phyloP scores from a whole-genome alignment of 2,329 filamentous ascomycete species.

The Penicillium hesseltinei region DNA sequence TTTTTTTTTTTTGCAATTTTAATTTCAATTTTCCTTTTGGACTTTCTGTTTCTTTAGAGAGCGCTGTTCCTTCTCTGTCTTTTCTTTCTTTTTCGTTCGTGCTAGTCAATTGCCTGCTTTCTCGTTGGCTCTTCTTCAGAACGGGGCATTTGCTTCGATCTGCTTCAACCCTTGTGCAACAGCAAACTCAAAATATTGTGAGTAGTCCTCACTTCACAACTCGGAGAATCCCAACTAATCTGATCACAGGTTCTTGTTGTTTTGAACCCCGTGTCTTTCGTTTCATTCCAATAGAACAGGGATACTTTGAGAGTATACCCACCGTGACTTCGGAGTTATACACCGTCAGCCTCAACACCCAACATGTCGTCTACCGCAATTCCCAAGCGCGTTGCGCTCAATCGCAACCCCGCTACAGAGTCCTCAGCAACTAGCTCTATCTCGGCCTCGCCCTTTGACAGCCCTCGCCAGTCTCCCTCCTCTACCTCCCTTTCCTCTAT shows the following conservation, averaged over 20 bases:
- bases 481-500: slow-evolving; percentile 91
- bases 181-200: neutral
- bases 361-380: slow-evolving; percentile 53
- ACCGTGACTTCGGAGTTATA: neutral
- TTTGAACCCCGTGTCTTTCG: neutral
- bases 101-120: slow-evolving; percentile 13
- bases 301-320: neutral
- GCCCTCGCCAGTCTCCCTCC: slow-evolving; percentile 66
- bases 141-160: slow-evolving; percentile 3
- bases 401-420: slow-evolving; percentile 54
- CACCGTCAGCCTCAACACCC: neutral
- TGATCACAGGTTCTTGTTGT: neutral
- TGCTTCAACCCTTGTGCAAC: slow-evolving; percentile 3
- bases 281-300: neutral
- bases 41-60: slow-evolving; percentile 6
- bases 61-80: slow-evolving; percentile 5
- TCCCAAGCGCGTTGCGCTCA: slow-evolving; percentile 48
- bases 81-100: slow-evolving; percentile 5
- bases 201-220: neutral
- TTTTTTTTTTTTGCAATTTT: neutral
- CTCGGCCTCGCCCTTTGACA: slow-evolving; percentile 57
- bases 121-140: slow-evolving; percentile 10
- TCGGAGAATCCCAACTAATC: neutral
- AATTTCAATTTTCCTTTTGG: slow-evolving; percentile 1
- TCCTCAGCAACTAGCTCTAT: slow-evolving; percentile 57